These are phyloP conservation scores for Colletotrichum sp. DNA, from an alignment of 2,329 filamentous ascomycete genomes.

Conservation along the genomic window DNA sequence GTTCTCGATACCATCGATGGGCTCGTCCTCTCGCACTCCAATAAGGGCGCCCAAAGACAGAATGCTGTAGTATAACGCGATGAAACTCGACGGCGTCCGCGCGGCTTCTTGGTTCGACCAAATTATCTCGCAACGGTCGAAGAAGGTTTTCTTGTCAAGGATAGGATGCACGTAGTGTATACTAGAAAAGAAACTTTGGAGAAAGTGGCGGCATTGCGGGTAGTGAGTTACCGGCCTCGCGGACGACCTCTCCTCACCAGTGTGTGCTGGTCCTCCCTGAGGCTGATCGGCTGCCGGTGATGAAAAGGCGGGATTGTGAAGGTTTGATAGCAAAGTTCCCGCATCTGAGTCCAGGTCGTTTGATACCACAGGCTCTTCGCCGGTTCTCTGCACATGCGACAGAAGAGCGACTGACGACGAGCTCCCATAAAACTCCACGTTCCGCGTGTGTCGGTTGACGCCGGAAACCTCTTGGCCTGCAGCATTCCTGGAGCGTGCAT, in stretches of 20 bases:
- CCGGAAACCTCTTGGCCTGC: constrained; percentile 43
- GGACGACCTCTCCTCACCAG: neutral
- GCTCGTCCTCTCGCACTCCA: constrained; percentile 45
- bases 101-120: constrained; percentile 35
- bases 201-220: constrained; percentile 46
- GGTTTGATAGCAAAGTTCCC: constrained; percentile 44
- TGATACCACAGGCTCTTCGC: constrained; percentile 20
- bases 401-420: constrained; percentile 51
- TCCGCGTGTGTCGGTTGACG: constrained; percentile 47
- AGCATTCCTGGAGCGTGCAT: constrained; percentile 28
- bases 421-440: constrained; percentile 51
- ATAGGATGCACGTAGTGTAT: constrained; percentile 53
- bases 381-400: constrained; percentile 40
- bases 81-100: constrained; percentile 39
- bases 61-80: constrained; percentile 50
- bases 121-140: constrained; percentile 43
- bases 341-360: constrained; percentile 23
- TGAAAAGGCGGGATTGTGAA: constrained; percentile 50
- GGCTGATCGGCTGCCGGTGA: constrained; percentile 21
- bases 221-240: constrained; percentile 33
- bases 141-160: constrained; percentile 48
- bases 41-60: constrained; percentile 50
- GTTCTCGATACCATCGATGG: constrained; percentile 44
- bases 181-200: constrained; percentile 51
- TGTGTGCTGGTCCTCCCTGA: neutral